Evolutionary conservation across 2,329 filamentous ascomycete species (phyloP).

Genomic region (Pseudodiploospora longispora): DNA sequence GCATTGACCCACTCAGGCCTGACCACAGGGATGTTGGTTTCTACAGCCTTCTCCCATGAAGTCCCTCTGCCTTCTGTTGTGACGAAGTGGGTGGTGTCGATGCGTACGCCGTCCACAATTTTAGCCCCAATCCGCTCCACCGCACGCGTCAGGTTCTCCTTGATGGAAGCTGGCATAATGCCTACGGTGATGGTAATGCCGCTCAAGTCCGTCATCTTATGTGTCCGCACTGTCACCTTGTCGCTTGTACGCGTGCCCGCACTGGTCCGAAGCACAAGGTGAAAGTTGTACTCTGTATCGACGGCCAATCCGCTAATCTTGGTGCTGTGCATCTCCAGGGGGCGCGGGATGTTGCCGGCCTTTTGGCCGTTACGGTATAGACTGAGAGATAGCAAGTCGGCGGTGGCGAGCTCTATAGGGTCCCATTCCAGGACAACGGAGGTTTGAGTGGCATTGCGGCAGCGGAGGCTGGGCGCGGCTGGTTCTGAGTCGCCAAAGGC

Average conservation of each 20-base stretch:
- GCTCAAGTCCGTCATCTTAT: conserved; percentile 97
- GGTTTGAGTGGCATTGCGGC: conserved; percentile 97
- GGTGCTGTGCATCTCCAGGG: conserved; percentile 80
- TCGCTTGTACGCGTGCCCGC: conserved; percentile 83
- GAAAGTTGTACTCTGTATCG: conserved; percentile 92
- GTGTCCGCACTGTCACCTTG: conserved; percentile 77
- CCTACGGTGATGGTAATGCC: conserved; percentile 93
- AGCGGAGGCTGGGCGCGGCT: conserved; percentile 68
- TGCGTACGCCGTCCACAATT: conserved; percentile 80
- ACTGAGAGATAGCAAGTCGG: conserved; percentile 79
- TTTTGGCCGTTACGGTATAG: conserved; percentile 96
- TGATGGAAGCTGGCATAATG: conserved; percentile 64
- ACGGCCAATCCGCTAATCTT: conserved; percentile 96
- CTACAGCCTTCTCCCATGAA: conserved; percentile 91
- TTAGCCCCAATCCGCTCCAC: conserved; percentile 88
- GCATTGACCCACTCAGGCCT: conserved; percentile 95
- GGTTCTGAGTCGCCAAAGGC: conserved; percentile 80
- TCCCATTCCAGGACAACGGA: conserved; percentile 98
- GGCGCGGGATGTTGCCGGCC: conserved; percentile 86
- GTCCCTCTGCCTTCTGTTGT: conserved; percentile 87
- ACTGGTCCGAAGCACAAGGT: conserved; percentile 81
- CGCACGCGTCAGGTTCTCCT: conserved; percentile 65
- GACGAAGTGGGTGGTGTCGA: conserved; percentile 97
- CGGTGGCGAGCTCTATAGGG: conserved; percentile 83
- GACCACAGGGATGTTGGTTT: conserved; percentile 97